Percentiles rank a stretch among this genome's conserved stretches.
phyloP scores from a whole-genome alignment of 345 rosid species.

The Geranium rotundifolium region DNA sequence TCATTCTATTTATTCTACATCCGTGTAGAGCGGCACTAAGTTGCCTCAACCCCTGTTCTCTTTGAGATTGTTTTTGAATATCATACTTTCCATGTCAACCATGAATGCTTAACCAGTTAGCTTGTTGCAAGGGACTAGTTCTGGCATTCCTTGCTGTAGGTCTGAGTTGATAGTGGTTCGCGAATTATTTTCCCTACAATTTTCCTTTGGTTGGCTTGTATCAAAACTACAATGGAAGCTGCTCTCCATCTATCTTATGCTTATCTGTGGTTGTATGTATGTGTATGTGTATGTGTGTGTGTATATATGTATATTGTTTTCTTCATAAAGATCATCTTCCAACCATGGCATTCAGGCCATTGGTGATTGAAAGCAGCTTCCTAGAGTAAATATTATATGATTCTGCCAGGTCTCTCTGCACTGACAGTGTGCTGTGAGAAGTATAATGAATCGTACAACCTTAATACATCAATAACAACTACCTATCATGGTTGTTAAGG shows the following conservation, averaged over 20 bases:
- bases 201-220: no score
- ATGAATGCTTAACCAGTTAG: no score
- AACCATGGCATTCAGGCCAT: slow-evolving; percentile 58
- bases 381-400: slow-evolving; percentile 38
- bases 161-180: no score
- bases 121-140: no score
- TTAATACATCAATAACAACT: background rate
- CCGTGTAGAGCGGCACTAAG: no score
- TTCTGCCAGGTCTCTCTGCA: slow-evolving; percentile 98
- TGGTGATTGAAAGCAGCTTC: slow-evolving; percentile 52
- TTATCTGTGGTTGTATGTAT: no score
- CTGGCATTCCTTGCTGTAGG: no score
- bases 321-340: slow-evolving; percentile 6
- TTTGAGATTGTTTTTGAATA: background rate
- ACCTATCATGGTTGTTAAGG: background rate
- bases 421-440: slow-evolving; percentile 98
- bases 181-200: no score
- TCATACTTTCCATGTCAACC: no score
- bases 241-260: no score
- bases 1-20: background rate
- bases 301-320: background rate
- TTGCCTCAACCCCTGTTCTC: no score
- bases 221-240: no score
- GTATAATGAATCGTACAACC: slow-evolving; percentile 87
- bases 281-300: background rate